Percentiles rank a stretch among this genome's conserved stretches.
These are phyloP conservation scores for Stygiomarasmius scandens DNA, from an alignment of 1,284 basidiomycete species.

Conservation along the genomic window DNA sequence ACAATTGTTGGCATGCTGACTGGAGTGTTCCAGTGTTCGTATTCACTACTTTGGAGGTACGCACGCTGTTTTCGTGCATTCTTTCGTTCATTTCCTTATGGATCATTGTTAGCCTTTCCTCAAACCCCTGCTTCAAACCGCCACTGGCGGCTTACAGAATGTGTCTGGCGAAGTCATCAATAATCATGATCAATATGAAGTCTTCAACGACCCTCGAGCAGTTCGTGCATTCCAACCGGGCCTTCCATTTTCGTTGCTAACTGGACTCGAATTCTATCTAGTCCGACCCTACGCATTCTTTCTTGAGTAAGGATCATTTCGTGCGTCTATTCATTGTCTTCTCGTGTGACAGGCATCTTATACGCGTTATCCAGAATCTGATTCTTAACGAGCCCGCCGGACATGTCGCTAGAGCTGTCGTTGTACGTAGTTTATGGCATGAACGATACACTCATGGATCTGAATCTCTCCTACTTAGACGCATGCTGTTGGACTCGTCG, in stretches of 20 bases:
- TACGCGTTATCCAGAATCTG: constrained; percentile 49
- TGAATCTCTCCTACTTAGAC: constrained; percentile 36
- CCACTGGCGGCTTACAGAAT: constrained; percentile 60
- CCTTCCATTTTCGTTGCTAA: background rate
- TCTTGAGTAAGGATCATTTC: constrained; percentile 82
- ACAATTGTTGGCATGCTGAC: constrained; percentile 1
- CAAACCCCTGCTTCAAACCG: constrained; percentile 69
- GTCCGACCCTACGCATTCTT: constrained; percentile 87
- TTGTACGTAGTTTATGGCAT: constrained; percentile 43
- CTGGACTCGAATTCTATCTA: constrained; percentile 27
- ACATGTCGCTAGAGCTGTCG: constrained; percentile 68
- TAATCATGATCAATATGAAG: constrained; percentile 80
- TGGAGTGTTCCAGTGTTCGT: constrained; percentile 61
- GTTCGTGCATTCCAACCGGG: constrained; percentile 40
- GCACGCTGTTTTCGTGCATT: constrained; percentile 4
- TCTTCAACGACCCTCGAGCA: constrained; percentile 79
- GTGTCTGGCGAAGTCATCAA: constrained; percentile 81
- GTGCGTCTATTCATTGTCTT: constrained; percentile 41
- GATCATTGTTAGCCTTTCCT: constrained; percentile 64
- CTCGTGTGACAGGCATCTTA: background rate
- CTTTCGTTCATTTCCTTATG: constrained; percentile 9
- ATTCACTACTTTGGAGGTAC: constrained; percentile 75
- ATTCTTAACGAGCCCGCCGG: constrained; percentile 84
- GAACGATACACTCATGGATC: background rate
- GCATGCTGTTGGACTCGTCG: constrained; percentile 63